phyloP scores from a whole-genome alignment of 257 asterid species.

The Solanum tarapatanum region DNA sequence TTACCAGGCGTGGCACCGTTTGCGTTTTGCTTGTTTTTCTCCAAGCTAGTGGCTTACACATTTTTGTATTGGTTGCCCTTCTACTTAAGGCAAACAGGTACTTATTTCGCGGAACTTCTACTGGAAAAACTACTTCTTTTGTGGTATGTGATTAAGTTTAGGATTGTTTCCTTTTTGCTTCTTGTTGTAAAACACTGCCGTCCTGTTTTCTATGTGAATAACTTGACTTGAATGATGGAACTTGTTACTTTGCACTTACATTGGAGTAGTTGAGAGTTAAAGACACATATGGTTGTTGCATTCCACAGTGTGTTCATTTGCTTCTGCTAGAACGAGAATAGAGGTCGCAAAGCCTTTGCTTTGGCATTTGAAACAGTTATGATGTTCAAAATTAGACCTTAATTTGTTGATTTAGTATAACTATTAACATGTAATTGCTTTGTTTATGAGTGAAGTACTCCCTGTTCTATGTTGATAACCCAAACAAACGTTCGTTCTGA shows the following conservation, averaged over 20 bases:
- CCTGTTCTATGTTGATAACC: background rate
- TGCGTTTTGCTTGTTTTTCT: conserved; percentile 82
- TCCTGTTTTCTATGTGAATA: background rate
- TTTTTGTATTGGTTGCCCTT: conserved; percentile 96
- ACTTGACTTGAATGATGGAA: background rate
- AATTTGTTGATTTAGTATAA: background rate
- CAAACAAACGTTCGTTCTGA: background rate
- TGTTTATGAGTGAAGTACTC: background rate
- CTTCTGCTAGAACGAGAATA: background rate
- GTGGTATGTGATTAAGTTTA: background rate
- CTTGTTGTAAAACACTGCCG: background rate
- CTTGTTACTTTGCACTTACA: background rate
- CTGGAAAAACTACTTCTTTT: background rate
- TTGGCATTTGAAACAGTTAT: background rate
- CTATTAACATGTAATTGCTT: background rate
- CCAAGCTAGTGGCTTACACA: conserved; percentile 95
- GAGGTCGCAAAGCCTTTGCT: background rate
- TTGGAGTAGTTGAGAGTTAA: background rate
- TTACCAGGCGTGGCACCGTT: conserved; percentile 75
- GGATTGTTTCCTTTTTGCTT: background rate
- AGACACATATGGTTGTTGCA: background rate
- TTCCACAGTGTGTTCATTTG: background rate
- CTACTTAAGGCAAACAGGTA: conserved; percentile 88
- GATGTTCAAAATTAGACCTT: background rate
- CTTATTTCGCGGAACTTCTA: background rate